These are phyloP conservation scores for Saksenaea vasiformis DNA, from an alignment of 371 early-diverging fungal genomes.

Conservation along the genomic window DNA sequence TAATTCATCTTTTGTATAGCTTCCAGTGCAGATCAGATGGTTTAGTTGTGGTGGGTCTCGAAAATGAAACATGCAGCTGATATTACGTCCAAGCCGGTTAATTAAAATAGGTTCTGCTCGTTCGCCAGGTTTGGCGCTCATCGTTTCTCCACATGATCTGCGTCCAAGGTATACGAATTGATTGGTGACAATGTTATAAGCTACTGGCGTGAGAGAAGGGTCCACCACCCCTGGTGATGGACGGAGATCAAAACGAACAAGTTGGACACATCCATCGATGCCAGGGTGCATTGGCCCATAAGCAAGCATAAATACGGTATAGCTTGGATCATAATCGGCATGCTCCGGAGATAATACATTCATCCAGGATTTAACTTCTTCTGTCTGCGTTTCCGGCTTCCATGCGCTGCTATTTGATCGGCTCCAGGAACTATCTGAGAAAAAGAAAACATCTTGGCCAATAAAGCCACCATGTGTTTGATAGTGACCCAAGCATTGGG, in stretches of 20 bases:
- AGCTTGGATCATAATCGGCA: constrained; percentile 11
- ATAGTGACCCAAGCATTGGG: constrained; percentile 25
- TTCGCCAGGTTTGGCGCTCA: not conserved
- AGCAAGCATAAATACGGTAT: constrained; percentile 26
- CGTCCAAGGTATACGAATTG: constrained; percentile 5
- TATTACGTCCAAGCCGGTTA: constrained; percentile 18
- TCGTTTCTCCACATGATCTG: not conserved
- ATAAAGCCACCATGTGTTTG: constrained; percentile 20
- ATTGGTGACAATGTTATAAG: constrained; percentile 13
- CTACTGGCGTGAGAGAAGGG: constrained; percentile 23
- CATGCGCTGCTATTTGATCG: constrained; percentile 18
- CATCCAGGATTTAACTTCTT: constrained; percentile 19
- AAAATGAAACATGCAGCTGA: constrained; percentile 38
- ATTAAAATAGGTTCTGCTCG: constrained; percentile 6
- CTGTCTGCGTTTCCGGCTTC: not conserved
- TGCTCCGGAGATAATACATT: constrained; percentile 15
- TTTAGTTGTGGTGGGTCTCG: constrained; percentile 32
- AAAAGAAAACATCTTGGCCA: constrained; percentile 31
- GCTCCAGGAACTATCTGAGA: constrained; percentile 32
- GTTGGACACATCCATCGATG: constrained; percentile 25
- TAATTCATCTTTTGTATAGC: constrained; percentile 28
- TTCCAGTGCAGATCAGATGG: constrained; percentile 34
- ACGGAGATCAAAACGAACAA: constrained; percentile 26
- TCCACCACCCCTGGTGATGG: constrained; percentile 16
- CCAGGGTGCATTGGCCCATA: constrained; percentile 22